Evolutionary conservation across 495 filamentous ascomycete genomes (phyloP).

Genomic region (Penicillium cinerascens): DNA sequence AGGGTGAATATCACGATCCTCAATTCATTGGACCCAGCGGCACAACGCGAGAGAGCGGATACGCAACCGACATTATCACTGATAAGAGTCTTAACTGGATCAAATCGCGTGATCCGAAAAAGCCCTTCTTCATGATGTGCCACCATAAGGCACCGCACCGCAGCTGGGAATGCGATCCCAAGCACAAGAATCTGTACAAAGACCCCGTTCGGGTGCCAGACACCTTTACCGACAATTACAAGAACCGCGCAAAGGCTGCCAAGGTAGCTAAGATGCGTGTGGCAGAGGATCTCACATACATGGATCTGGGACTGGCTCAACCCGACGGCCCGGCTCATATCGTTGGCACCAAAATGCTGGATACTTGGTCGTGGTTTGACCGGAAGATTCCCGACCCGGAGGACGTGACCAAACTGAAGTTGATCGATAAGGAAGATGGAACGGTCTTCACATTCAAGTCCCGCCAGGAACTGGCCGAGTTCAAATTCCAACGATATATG

Average conservation of each 20-base stretch:
- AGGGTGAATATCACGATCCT: slow-evolving; percentile 42
- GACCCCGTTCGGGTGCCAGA: slow-evolving; percentile 37
- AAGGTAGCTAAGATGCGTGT: slow-evolving; percentile 41
- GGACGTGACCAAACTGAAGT: slow-evolving; percentile 25
- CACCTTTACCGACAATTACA: slow-evolving; percentile 44
- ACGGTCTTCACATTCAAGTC: slow-evolving; percentile 35
- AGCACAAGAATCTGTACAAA: slow-evolving; percentile 38
- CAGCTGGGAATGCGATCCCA: slow-evolving; percentile 39
- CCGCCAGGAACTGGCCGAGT: slow-evolving; percentile 33
- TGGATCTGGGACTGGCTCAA: slow-evolving; percentile 40
- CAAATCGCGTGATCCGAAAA: slow-evolving; percentile 21
- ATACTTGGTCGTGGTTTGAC: slow-evolving; percentile 16
- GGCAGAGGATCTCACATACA: slow-evolving; percentile 39
- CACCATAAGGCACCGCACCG: slow-evolving; percentile 47
- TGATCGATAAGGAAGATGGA: slow-evolving; percentile 41
- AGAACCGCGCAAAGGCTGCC: slow-evolving; percentile 40
- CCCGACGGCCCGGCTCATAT: slow-evolving; percentile 27
- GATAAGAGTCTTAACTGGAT: slow-evolving; percentile 39
- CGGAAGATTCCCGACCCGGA: slow-evolving; percentile 35
- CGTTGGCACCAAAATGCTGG: slow-evolving; percentile 30
- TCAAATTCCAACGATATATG: slow-evolving; percentile 50
- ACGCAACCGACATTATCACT: slow-evolving; percentile 44
- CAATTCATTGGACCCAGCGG: slow-evolving; percentile 31
- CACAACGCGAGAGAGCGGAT: slow-evolving; percentile 23
- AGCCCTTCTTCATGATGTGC: slow-evolving; percentile 48